These are phyloP conservation scores for Trichophyton simii DNA, from an alignment of 2,329 filamentous ascomycete species.

Conservation along the genomic window DNA sequence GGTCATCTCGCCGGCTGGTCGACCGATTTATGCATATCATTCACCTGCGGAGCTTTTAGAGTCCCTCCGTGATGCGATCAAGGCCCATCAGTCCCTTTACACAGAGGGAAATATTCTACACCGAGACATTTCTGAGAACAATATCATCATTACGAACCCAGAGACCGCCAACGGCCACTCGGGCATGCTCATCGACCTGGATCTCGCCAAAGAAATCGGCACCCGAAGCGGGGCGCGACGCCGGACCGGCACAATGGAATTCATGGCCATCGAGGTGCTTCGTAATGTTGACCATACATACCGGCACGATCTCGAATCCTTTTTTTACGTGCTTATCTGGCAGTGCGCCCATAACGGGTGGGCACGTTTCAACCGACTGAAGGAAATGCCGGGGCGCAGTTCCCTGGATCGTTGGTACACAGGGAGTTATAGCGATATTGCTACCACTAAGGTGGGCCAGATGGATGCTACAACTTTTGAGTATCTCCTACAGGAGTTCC, in stretches of 20 bases:
- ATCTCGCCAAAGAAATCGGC: slow-evolving; percentile 21
- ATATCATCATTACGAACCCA: slow-evolving; percentile 27
- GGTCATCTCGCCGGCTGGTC: slow-evolving; percentile 21
- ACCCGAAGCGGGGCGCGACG: slow-evolving; percentile 8
- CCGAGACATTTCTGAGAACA: slow-evolving; percentile 27
- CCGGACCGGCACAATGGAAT: slow-evolving; percentile 17
- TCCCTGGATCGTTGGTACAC: slow-evolving; percentile 18
- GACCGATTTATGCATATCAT: slow-evolving; percentile 19
- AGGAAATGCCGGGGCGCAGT: slow-evolving; percentile 2
- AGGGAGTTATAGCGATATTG: slow-evolving; percentile 18
- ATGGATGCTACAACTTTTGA: slow-evolving; percentile 17
- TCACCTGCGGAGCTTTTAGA: slow-evolving; percentile 24
- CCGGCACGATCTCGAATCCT: slow-evolving; percentile 23
- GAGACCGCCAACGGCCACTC: slow-evolving; percentile 6
- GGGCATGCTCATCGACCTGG: slow-evolving; percentile 27
- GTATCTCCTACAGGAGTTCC: slow-evolving; percentile 17
- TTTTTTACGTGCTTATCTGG: slow-evolving; percentile 24
- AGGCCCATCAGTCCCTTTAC: slow-evolving; percentile 27
- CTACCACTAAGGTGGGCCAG: slow-evolving; percentile 13
- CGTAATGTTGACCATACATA: slow-evolving; percentile 21
- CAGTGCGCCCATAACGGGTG: slow-evolving; percentile 4
- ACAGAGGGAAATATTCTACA: slow-evolving; percentile 25
- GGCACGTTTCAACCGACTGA: background rate
- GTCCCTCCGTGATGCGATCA: slow-evolving; percentile 25
- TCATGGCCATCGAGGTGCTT: slow-evolving; percentile 27